Evolutionary conservation across 805 yeast species (phyloP).

Genomic region (Sungouiozyma intestinalis): DNA sequence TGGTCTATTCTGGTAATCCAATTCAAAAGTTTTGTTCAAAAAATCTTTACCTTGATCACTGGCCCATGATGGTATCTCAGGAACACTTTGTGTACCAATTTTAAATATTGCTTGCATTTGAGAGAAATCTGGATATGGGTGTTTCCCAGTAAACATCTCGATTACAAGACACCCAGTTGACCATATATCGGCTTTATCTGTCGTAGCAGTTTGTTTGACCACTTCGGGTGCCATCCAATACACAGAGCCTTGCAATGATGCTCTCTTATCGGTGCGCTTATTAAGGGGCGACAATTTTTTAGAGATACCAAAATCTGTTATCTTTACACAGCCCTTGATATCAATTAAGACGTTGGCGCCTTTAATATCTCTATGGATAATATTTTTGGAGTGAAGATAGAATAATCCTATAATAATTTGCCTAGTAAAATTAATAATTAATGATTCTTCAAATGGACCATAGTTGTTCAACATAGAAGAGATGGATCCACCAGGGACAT

Average conservation of each 20-base stretch:
- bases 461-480: constrained; percentile 60
- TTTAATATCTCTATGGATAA: constrained; percentile 79
- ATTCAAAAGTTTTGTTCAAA: constrained; percentile 53
- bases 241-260: constrained; percentile 86
- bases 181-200: constrained; percentile 94
- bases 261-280: constrained; percentile 34
- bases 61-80: constrained; percentile 67
- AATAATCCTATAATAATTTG: constrained; percentile 69
- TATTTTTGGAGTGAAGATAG: constrained; percentile 63
- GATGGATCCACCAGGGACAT: constrained; percentile 66
- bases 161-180: constrained; percentile 88
- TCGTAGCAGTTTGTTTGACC: constrained; percentile 83
- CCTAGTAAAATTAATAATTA: constrained; percentile 58
- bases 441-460: constrained; percentile 72
- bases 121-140: constrained; percentile 89
- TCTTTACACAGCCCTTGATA: constrained; percentile 70
- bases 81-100: constrained; percentile 78
- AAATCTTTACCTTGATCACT: constrained; percentile 62
- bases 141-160: constrained; percentile 93
- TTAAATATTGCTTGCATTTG: constrained; percentile 97
- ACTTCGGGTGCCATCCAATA: constrained; percentile 99
- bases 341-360: constrained; percentile 82
- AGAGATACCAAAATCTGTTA: constrained; percentile 81
- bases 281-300: constrained; percentile 51
- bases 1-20: constrained; percentile 67